Base-by-base conservation (phyloP, 129 eudicot genomes). In the Escallonia rubra region DNA sequence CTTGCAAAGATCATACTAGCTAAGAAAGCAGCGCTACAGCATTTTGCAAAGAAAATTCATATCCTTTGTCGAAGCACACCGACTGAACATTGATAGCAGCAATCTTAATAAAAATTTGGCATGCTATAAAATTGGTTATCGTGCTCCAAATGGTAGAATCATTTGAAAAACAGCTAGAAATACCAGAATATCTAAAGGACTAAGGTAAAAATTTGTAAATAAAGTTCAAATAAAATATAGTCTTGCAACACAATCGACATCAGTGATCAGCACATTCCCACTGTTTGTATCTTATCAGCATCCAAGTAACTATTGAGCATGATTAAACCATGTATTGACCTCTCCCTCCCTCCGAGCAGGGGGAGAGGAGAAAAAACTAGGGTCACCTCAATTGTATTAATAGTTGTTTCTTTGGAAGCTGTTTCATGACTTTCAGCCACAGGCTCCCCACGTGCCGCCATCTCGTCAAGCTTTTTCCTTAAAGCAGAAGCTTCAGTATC, bases 331-430 rank as follows among this genome's bases (percentile, higher is more conserved):
- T 11, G 12, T 52, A 52, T 52, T 52, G 1, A 7, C 57, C 57
- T 4, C 57, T 7, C 34, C 34, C 1, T 23, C 34, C 34, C 34
- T 23, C 34, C 34, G 34, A 23, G 34, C 34, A 23, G 34, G 39
- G 15, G 53, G 45, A 41, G 41, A 68, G 5, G 2, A 12, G 69
- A 4, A 53, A 65, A 61, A 65, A 68, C 47, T 50, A 72, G 45
- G 62, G 41, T 74, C 78, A 90, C 99, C 97, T 90, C 99, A 72
- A 86, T 82, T 59, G 99, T 78, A 45, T 86, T 72, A 76, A 76
- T 80, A 68, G 83, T 73, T 50, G 82, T 79, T 70, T 81, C 95
- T 74, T 81, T 79, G 12, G 75, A 76, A 57, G 77, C 63, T 70
- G 80, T 75, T 76, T 80, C 95, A 72, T 74, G 74, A 65, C 79